Percentiles rank a stretch among this genome's conserved stretches.
phyloP scores from a whole-genome alignment of 1,284 basidiomycete species.

The Sparassis latifolia region DNA sequence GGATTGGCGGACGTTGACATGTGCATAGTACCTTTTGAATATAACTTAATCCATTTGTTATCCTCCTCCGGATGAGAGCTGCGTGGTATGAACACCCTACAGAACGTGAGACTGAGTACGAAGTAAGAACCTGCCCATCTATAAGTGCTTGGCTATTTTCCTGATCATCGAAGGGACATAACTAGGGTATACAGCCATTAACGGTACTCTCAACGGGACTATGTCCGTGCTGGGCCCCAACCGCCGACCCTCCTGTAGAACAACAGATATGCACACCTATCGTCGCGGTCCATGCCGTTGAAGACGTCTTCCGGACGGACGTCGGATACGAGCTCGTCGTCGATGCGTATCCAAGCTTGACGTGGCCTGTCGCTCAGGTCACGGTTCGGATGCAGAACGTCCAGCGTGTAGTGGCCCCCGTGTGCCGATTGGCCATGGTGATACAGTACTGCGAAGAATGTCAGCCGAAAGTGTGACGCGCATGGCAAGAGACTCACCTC shows the following conservation, averaged over 20 bases:
- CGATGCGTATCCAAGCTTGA: conserved; percentile 86
- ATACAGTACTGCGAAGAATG: conserved; percentile 62
- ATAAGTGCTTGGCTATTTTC: no score
- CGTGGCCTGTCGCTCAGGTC: conserved; percentile 38
- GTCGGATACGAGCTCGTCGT: conserved; percentile 85
- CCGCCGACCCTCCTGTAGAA: conserved; percentile 61
- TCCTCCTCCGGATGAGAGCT: no score
- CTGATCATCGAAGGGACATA: no score
- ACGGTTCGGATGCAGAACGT: conserved; percentile 78
- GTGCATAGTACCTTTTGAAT: no score
- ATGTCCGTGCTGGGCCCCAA: conserved; percentile 20
- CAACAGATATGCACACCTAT: conserved; percentile 81
- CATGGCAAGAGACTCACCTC: conserved; percentile 46
- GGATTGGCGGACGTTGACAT: background rate
- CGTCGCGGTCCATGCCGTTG: conserved; percentile 50
- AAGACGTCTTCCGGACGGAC: conserved; percentile 78
- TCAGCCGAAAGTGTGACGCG: background rate
- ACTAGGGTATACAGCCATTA: no score
- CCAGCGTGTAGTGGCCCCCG: conserved; percentile 95
- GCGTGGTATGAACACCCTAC: no score
- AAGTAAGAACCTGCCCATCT: no score
- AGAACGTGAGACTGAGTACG: no score
- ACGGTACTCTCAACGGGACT: background rate
- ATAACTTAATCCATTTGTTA: no score
- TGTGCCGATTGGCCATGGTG: conserved; percentile 90